Evolutionary conservation across 352 stramenopile species (phyloP).

Genomic region (Globisporangium cylindrosporum): DNA sequence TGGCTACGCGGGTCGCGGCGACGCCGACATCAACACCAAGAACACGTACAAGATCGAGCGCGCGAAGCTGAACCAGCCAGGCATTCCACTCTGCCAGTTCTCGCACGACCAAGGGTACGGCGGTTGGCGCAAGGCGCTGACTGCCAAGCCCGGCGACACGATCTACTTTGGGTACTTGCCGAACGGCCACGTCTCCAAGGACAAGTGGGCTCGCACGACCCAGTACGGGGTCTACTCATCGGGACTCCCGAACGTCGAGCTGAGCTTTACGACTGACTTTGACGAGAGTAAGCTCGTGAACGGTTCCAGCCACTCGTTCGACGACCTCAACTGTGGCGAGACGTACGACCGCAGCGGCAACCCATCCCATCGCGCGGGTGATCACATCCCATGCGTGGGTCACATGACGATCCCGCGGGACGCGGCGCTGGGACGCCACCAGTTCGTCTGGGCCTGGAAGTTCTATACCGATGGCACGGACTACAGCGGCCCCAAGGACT

Average conservation of each 20-base stretch:
- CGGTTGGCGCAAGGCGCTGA: slow-evolving; percentile 8
- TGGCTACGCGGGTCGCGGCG: slow-evolving; percentile 29
- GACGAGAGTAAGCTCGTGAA: slow-evolving; percentile 22
- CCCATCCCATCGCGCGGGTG: slow-evolving; percentile 22
- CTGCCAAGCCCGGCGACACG: slow-evolving; percentile 7
- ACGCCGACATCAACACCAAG: slow-evolving; percentile 19
- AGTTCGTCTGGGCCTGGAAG: slow-evolving; percentile 42
- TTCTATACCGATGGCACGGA: slow-evolving; percentile 17
- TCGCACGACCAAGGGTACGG: background rate
- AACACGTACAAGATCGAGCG: slow-evolving; percentile 29
- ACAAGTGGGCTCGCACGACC: slow-evolving; percentile 19
- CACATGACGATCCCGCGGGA: slow-evolving; percentile 26
- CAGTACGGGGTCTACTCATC: slow-evolving; percentile 38
- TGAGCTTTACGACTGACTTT: slow-evolving; percentile 31
- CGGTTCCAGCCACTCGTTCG: slow-evolving; percentile 22
- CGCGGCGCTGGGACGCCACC: slow-evolving; percentile 21
- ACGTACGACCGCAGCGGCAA: slow-evolving; percentile 8
- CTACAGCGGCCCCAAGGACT: slow-evolving; percentile 3
- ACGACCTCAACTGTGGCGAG: slow-evolving; percentile 37
- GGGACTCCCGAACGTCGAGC: slow-evolving; percentile 18
- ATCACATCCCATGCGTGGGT: slow-evolving; percentile 31
- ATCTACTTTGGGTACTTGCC: slow-evolving; percentile 58
- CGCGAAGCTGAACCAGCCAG: background rate
- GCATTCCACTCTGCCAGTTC: slow-evolving; percentile 13
- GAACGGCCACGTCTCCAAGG: slow-evolving; percentile 50